Evolutionary conservation across 768 basidiomycete genomes (phyloP).

Genomic region (Neoboletus brunneissimus): DNA sequence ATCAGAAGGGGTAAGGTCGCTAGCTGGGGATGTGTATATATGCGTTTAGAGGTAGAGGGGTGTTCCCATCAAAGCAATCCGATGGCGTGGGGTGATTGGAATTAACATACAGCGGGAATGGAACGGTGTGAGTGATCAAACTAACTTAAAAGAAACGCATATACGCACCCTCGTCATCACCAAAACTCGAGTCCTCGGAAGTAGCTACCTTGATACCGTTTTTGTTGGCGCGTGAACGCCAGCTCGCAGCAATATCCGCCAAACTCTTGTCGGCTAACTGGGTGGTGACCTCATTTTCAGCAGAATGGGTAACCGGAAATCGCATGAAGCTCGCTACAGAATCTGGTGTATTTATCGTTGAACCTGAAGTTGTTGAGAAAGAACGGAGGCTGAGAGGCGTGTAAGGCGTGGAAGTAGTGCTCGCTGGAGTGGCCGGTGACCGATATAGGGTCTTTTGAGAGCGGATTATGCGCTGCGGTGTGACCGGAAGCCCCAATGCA

Average conservation of each 20-base stretch:
- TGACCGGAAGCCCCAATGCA: conserved; percentile 45
- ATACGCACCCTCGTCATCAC: conserved; percentile 49
- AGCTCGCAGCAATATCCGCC: conserved; percentile 63
- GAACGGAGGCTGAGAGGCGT: conserved; percentile 71
- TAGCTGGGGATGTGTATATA: conserved; percentile 48
- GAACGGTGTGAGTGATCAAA: conserved; percentile 17
- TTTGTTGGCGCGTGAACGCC: conserved; percentile 69
- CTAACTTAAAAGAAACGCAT: conserved; percentile 15
- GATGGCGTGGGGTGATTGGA: conserved; percentile 7
- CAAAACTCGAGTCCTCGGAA: conserved; percentile 36
- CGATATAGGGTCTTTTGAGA: conserved; percentile 43
- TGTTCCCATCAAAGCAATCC: conserved; percentile 1
- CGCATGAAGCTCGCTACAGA: conserved; percentile 39
- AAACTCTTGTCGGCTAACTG: conserved; percentile 44
- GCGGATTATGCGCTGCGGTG: conserved; percentile 60
- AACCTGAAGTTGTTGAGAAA: conserved; percentile 49
- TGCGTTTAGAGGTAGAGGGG: conserved; percentile 16
- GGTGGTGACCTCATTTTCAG: conserved; percentile 35
- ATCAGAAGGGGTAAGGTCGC: conserved; percentile 49
- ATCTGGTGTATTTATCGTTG: conserved; percentile 57
- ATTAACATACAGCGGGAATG: background rate
- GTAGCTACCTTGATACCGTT: conserved; percentile 67
- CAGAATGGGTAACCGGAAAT: conserved; percentile 42
- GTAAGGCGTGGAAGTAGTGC: conserved; percentile 52
- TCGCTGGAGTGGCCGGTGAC: conserved; percentile 62